phyloP scores from a whole-genome alignment of 768 basidiomycete genomes.

The Mycena leptocephala region DNA sequence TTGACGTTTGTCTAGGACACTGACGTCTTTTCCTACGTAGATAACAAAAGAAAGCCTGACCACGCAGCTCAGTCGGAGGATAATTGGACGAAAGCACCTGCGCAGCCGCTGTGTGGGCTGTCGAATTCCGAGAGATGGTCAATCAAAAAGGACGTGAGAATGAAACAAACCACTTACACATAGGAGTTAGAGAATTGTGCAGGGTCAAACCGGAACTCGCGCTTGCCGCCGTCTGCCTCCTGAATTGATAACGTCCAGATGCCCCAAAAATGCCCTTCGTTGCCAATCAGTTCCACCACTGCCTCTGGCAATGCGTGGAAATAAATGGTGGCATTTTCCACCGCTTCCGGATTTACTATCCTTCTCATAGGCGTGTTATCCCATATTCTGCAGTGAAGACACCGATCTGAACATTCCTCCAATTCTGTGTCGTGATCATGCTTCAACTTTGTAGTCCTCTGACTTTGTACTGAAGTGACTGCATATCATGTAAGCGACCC shows the following conservation, averaged over 20 bases:
- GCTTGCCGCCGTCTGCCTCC: background rate
- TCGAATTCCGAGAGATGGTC: background rate
- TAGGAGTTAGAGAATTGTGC: background rate
- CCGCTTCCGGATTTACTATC: background rate
- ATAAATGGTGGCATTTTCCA: background rate
- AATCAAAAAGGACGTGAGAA: background rate
- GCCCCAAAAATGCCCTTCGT: background rate
- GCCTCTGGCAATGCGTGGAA: slow-evolving; percentile 4
- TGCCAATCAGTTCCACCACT: background rate
- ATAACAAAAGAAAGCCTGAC: too few species aligned
- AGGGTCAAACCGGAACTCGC: background rate
- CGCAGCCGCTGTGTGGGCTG: background rate
- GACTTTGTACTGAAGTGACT: background rate
- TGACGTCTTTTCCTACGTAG: too few species aligned
- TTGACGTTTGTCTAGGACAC: too few species aligned
- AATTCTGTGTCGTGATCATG: background rate
- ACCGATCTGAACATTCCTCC: background rate
- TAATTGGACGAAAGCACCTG: background rate
- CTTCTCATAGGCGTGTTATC: background rate
- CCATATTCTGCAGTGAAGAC: background rate
- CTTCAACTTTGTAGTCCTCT: background rate
- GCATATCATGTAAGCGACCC: background rate
- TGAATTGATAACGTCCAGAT: too few species aligned
- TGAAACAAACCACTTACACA: background rate
- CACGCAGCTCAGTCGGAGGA: background rate